These are phyloP conservation scores for Plasmodium reichenowi DNA, from an alignment of 169 alveolate species.

Conservation along the genomic window DNA sequence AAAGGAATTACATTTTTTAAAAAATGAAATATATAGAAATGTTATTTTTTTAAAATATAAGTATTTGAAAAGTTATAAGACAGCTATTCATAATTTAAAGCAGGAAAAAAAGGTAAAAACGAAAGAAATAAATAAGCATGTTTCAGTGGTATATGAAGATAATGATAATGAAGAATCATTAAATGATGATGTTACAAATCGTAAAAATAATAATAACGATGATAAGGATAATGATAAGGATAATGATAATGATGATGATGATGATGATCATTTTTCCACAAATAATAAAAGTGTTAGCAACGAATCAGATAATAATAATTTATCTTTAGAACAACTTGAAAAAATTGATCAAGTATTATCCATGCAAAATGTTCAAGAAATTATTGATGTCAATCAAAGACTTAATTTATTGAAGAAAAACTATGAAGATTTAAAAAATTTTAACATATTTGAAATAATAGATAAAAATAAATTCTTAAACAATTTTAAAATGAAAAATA, in stretches of 20 bases:
- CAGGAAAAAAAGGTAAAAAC: constrained; percentile 23
- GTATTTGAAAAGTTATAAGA: constrained; percentile 35
- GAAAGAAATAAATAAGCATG: constrained; percentile 58
- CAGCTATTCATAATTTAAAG: constrained; percentile 36
- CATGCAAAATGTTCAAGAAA: constrained; percentile 32
- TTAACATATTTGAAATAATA: constrained; percentile 30
- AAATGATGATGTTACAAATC: background rate
- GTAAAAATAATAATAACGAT: background rate
- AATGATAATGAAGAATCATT: background rate
- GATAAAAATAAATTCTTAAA: constrained; percentile 27
- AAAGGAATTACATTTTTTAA: constrained; percentile 41
- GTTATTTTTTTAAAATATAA: constrained; percentile 45
- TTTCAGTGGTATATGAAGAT: constrained; percentile 54
- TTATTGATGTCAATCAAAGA: constrained; percentile 47
- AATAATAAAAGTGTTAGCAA: background rate
- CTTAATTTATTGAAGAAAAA: constrained; percentile 39
- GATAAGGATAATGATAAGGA: background rate
- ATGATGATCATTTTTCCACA: background rate
- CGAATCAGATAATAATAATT: constrained; percentile 4
- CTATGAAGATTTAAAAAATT: constrained; percentile 53
- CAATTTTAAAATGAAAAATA: constrained; percentile 17
- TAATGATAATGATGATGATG: background rate
- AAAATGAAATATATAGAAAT: constrained; percentile 36
- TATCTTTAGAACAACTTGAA: background rate
- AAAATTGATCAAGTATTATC: constrained; percentile 16